Conservation (phyloP, 331 rosid species). For the Quercus tomentella region DNA sequence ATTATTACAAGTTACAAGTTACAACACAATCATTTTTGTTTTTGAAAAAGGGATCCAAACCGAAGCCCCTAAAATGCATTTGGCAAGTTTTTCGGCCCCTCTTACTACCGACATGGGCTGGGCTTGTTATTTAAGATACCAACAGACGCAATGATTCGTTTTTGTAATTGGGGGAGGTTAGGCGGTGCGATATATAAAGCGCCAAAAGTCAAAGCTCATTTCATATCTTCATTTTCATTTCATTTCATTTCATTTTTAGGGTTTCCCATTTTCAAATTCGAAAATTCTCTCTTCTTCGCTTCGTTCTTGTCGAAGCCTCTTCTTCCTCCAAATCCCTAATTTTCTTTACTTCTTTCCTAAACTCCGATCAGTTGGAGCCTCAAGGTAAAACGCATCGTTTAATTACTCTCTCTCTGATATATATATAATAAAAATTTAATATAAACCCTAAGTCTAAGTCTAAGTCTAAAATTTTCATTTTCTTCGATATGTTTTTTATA, state of each 20-base stretch:
- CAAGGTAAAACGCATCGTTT: neutral
- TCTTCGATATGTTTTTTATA: neutral
- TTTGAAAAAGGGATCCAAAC: no score
- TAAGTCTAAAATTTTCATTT: neutral
- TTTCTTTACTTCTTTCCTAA: neutral
- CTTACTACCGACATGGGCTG: neutral
- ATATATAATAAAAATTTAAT: no score
- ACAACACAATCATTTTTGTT: no score
- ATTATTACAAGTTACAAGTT: no score
- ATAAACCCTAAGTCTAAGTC: neutral
- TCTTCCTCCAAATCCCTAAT: neutral
- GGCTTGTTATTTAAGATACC: neutral
- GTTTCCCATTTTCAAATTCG: neutral
- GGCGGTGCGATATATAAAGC: neutral
- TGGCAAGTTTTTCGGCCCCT: neutral
- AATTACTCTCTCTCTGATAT: neutral
- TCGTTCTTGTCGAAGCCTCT: neutral
- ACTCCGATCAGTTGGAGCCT: neutral
- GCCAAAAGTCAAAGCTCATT: neutral
- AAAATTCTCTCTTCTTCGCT: neutral
- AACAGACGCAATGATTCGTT: no score
- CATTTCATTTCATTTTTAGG: neutral
- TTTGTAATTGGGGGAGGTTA: neutral
- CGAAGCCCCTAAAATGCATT: no score
- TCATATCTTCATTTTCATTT: no score